Percentiles rank a stretch among this genome's conserved stretches.
Conservation (phyloP, 2,329 filamentous ascomycete genomes). For the Dothideomycetes sp. region DNA sequence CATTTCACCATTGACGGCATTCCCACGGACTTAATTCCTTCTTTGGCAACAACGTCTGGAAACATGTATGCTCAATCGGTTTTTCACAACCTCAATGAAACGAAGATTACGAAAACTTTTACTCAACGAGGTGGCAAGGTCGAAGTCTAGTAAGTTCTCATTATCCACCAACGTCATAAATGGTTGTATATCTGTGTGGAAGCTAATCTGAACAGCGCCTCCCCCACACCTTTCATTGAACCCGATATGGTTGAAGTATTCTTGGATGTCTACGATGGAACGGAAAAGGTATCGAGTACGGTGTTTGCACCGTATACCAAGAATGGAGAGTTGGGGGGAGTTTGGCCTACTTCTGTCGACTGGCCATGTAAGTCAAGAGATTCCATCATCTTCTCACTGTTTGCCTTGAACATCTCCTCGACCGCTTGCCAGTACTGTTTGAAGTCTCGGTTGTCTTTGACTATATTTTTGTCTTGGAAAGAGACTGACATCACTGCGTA, state of each 20-base stretch:
- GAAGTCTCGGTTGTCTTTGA: too few relatives aligned
- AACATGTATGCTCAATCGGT: background rate
- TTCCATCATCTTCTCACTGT: too few relatives aligned
- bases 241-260: background rate
- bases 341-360: background rate
- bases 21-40: background rate
- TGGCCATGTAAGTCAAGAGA: slow-evolving; percentile 9
- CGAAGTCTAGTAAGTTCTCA: too few relatives aligned
- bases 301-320: too few relatives aligned
- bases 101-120: too few relatives aligned
- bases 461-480: too few relatives aligned
- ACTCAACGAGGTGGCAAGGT: too few relatives aligned
- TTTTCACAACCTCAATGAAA: too few relatives aligned
- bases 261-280: background rate
- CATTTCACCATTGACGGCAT: slow-evolving; percentile 1
- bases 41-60: background rate
- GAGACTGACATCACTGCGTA: too few relatives aligned
- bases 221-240: background rate
- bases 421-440: background rate
- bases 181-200: too few relatives aligned
- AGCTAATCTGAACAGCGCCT: slow-evolving; percentile 1
- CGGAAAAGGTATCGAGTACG: background rate
- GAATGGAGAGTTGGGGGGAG: too few relatives aligned
- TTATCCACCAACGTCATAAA: too few relatives aligned
- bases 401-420: background rate